Percentiles rank a stretch among this genome's conserved stretches.
phyloP scores from a whole-genome alignment of 192 early-diverging fungal genomes.

The Entomortierella chlamydospora region DNA sequence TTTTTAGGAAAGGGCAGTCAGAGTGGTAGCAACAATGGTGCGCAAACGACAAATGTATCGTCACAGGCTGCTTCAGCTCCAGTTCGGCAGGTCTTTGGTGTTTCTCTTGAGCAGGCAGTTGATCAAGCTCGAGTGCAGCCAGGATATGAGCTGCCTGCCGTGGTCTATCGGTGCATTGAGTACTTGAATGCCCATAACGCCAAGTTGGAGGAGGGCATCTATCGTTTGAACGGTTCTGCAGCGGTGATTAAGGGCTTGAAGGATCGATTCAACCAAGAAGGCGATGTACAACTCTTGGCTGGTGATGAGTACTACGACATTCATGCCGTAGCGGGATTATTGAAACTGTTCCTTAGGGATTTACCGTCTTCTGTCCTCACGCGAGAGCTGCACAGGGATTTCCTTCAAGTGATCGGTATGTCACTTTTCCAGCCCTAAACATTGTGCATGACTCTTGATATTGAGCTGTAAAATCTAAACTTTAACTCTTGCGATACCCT shows the following conservation, averaged over 20 bases:
- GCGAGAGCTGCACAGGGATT: constrained; percentile 85
- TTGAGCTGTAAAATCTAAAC: background rate
- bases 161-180: constrained; percentile 96
- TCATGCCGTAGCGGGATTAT: constrained; percentile 92
- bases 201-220: constrained; percentile 93
- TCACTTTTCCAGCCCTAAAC: background rate
- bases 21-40: constrained; percentile 23
- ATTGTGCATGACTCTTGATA: too few species aligned
- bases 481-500: background rate
- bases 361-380: constrained; percentile 90
- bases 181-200: constrained; percentile 94
- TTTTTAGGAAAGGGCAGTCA: constrained; percentile 38
- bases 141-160: constrained; percentile 85
- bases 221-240: constrained; percentile 88
- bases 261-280: constrained; percentile 85
- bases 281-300: constrained; percentile 77
- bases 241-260: constrained; percentile 79
- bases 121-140: constrained; percentile 77
- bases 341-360: constrained; percentile 94
- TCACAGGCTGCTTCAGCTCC: constrained; percentile 26
- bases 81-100: constrained; percentile 79
- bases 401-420: constrained; percentile 83
- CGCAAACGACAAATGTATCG: background rate
- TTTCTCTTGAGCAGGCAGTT: constrained; percentile 84
- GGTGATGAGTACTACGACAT: constrained; percentile 83